A percentile compares a stretch with the other conserved stretches of the same genome.
Conservation (phyloP, 129 eudicot genomes). For the Artemisia argyi region DNA sequence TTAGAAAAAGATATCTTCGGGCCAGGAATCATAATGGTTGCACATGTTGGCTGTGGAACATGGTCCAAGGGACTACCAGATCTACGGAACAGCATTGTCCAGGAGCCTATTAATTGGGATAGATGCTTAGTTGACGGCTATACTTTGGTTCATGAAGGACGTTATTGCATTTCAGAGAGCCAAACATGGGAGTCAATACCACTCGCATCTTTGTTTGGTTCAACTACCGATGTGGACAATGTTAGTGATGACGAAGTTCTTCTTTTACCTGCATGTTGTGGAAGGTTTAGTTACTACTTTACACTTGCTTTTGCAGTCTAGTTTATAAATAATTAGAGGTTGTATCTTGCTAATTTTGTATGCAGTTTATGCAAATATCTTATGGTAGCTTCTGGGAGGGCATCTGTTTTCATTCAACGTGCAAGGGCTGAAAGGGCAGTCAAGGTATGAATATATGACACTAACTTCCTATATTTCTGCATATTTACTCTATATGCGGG, state of each 20-base stretch:
- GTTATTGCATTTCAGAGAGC: constrained; percentile 82
- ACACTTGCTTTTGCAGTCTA: neutral
- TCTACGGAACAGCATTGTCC: neutral
- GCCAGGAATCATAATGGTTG: constrained; percentile 72
- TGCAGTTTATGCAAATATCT: constrained; percentile 86
- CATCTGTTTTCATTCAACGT: constrained; percentile 73
- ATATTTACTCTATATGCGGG: neutral
- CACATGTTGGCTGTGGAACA: constrained; percentile 94
- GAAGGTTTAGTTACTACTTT: constrained; percentile 59
- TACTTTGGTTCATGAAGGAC: constrained; percentile 54
- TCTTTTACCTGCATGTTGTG: constrained; percentile 81
- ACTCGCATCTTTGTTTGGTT: constrained; percentile 49
- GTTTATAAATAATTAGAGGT: neutral
- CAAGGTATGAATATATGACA: constrained; percentile 46
- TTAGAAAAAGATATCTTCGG: constrained; percentile 21
- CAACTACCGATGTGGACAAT: constrained; percentile 45
- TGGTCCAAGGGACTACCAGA: constrained; percentile 59
- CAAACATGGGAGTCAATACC: constrained; percentile 93
- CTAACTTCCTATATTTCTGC: neutral
- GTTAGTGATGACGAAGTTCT: constrained; percentile 52
- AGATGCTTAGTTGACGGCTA: constrained; percentile 66
- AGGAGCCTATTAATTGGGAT: constrained; percentile 41
- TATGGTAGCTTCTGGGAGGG: constrained; percentile 94
- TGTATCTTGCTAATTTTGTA: neutral
- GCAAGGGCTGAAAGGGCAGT: constrained; percentile 51